phyloP scores from a whole-genome alignment of 2,329 filamentous ascomycete genomes.

The Westerdykella ornata region DNA sequence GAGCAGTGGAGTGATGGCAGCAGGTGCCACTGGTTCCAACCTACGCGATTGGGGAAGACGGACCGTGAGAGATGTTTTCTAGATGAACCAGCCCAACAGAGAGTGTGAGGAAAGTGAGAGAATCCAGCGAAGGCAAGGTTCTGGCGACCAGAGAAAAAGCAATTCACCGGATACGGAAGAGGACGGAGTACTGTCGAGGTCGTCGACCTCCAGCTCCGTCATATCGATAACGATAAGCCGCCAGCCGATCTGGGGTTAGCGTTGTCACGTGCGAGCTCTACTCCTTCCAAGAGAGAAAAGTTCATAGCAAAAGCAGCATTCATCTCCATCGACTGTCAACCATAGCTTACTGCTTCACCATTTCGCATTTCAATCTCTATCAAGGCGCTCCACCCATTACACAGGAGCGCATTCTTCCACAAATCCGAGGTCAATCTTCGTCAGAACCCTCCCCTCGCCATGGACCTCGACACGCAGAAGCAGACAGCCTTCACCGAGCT shows the following conservation, averaged over 20 bases:
- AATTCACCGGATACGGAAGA: not conserved
- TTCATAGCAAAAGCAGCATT: conserved; percentile 10
- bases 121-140: not conserved
- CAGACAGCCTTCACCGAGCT: conserved; percentile 48
- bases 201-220: conserved; percentile 5
- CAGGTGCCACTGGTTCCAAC: not conserved
- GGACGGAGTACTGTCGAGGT: not conserved
- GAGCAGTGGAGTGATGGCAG: too few relatives aligned
- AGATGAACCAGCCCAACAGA: too few relatives aligned
- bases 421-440: conserved; percentile 6
- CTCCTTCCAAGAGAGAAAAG: conserved; percentile 26
- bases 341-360: conserved; percentile 8
- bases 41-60: not conserved
- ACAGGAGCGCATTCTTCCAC: conserved; percentile 5
- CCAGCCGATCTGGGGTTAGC: conserved; percentile 2
- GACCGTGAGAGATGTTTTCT: not conserved
- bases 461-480: conserved; percentile 31
- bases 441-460: conserved; percentile 9
- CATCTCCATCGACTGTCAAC: conserved; percentile 8
- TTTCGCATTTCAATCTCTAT: conserved; percentile 2
- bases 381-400: conserved; percentile 9
- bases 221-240: conserved; percentile 13
- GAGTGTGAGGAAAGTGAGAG: too few relatives aligned
- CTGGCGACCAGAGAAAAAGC: conserved; percentile 5
- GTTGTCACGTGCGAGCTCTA: conserved; percentile 1